A percentile compares a stretch with the other conserved stretches of the same genome.
Evolutionary conservation across 2,329 filamentous ascomycete genomes (phyloP).

Genomic region (Corniculantispora saksenae): DNA sequence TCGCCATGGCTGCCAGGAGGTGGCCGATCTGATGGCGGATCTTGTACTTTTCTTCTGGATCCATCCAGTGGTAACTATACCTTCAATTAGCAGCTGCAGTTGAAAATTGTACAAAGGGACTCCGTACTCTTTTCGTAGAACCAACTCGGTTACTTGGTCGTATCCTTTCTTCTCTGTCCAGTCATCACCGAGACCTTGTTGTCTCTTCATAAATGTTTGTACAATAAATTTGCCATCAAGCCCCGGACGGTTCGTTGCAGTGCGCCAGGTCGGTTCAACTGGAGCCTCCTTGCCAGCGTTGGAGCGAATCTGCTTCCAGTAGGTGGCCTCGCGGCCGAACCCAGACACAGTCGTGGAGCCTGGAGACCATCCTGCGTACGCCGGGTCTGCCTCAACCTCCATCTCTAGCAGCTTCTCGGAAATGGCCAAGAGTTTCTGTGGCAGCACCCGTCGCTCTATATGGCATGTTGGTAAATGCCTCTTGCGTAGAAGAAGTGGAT

Average conservation of each 20-base stretch:
- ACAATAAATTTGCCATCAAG: background rate
- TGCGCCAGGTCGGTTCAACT: background rate
- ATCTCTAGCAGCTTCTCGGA: background rate
- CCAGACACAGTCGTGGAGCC: background rate
- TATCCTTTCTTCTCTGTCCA: slow-evolving; percentile 3
- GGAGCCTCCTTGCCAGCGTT: background rate
- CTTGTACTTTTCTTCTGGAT: background rate
- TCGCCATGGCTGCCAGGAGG: background rate
- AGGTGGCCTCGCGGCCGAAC: slow-evolving; percentile 1
- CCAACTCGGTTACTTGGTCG: background rate
- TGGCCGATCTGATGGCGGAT: background rate
- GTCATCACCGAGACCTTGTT: background rate
- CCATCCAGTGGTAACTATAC: slow-evolving; percentile 3
- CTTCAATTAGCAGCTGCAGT: background rate
- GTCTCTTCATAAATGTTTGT: slow-evolving; percentile 1
- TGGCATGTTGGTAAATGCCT: background rate
- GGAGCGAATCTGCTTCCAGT: background rate
- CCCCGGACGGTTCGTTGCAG: background rate
- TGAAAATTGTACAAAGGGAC: background rate
- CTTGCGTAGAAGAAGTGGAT: background rate
- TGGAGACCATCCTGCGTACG: background rate
- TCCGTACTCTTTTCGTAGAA: background rate
- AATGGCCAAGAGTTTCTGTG: background rate
- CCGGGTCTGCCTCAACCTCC: background rate
- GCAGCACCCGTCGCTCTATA: background rate